Evolutionary conservation across 441 rosid genomes (phyloP).

Genomic region (Theobroma grandiflorum): DNA sequence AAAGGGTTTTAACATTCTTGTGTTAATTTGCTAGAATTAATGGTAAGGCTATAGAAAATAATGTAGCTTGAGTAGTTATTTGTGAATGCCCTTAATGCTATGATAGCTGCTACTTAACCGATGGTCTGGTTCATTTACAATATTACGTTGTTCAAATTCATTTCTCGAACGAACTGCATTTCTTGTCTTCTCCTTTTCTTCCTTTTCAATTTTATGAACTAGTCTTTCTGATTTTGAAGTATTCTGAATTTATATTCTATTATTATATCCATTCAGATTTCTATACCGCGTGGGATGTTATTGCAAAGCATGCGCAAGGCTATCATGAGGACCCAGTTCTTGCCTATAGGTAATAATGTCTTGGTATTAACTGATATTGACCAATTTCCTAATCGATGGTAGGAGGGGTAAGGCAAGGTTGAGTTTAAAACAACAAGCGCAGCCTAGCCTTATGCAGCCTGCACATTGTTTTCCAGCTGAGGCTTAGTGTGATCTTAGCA

Average conservation of each 20-base stretch:
- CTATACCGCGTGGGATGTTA: slow-evolving; percentile 95
- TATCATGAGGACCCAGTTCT: slow-evolving; percentile 63
- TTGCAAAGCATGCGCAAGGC: slow-evolving; percentile 64
- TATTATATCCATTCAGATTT: slow-evolving; percentile 64
- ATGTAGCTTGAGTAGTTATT: slow-evolving; percentile 2
- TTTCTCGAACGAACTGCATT: neutral
- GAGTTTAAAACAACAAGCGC: neutral
- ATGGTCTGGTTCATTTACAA: neutral
- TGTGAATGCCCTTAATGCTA: slow-evolving; percentile 3
- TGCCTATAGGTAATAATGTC: slow-evolving; percentile 68
- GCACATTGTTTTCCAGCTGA: neutral
- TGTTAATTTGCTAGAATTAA: neutral
- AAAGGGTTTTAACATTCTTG: neutral
- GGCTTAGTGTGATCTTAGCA: slow-evolving; percentile 20
- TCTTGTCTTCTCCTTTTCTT: neutral
- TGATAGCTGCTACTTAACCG: neutral
- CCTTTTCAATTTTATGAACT: slow-evolving; percentile 9
- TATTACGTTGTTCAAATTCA: slow-evolving; percentile 6
- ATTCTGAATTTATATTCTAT: slow-evolving; percentile 24
- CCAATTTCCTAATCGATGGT: neutral
- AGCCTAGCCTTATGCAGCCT: neutral
- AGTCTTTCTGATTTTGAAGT: slow-evolving; percentile 18
- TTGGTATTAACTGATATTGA: slow-evolving; percentile 16
- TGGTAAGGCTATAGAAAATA: neutral
- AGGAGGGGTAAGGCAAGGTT: neutral